Base-by-base conservation (phyloP, 2,329 filamentous ascomycete species). In the Sclerotinia borealis region DNA sequence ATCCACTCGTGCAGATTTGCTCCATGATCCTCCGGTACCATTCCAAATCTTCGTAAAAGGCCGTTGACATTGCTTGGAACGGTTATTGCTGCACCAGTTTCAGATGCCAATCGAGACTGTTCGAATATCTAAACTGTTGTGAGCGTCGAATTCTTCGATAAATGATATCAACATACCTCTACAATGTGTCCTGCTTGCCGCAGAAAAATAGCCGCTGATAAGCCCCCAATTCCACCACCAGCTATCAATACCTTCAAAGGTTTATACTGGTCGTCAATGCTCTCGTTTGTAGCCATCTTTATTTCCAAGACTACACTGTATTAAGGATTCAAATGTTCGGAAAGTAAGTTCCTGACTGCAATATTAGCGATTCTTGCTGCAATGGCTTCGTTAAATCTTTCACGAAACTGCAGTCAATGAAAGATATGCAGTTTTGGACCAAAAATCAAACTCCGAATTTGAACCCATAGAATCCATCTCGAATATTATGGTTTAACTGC, bases 71-170 rank as follows among this genome's bases (percentile, higher is more conserved):
- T 89, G 0, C 85, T 83, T 0, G 83, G 80, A 7, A 88, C 71
- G 68, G 88, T 84, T n/a, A 88, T 79, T 0, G 85, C 85, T 4
- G 85, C 85, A 1, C 85, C 85, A 0, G 79, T 75, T 71, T 87
- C 85, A 60, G 77, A 79, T 27, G 80, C 79, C 22, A 86, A 80
- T 2, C 76, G 75, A 0, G 83, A 85, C 67, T 84, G 80, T 68
- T 87, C 85, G 55, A 79, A 82, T 0, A 86, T 68, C 79, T 84
- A 60, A 7, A 22, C 29, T 6, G 19, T 25, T 10, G 15, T 50
- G 17, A 49, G 25, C 27, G 19, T 47, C 8, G 11, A 17, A 17
- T 36, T 15, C 19, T 15, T 36, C 36, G 34, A 19, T 15, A 22
- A 31, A 19, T 34, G 3, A 27, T 25, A 8, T 36, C 4, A 19